Conservation (phyloP, 2,329 filamentous ascomycete species). For the Talaromyces verruculosus region DNA sequence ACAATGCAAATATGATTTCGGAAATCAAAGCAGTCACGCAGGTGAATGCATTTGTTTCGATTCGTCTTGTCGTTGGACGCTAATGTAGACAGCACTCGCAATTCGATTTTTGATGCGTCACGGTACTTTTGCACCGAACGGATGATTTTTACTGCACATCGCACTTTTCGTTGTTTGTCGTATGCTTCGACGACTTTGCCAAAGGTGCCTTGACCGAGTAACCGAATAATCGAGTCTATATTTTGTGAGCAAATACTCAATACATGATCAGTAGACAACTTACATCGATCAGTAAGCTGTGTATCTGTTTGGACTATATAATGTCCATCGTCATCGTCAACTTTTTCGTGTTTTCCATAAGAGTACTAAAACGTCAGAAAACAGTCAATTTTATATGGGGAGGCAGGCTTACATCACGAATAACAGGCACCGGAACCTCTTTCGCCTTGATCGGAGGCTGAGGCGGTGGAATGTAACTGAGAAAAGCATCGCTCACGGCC, state of each 20-base stretch:
- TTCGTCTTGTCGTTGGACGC: conserved; percentile 89
- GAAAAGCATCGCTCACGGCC: conserved; percentile 66
- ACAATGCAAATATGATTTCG: conserved; percentile 92
- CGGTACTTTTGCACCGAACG: conserved; percentile 97
- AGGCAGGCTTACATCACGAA: conserved; percentile 56
- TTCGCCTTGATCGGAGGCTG: conserved; percentile 87
- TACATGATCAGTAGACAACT: conserved; percentile 35
- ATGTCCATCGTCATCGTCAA: conserved; percentile 95
- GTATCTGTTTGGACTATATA: conserved; percentile 90
- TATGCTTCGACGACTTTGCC: conserved; percentile 95
- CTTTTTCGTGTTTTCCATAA: conserved; percentile 62
- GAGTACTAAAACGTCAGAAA: conserved; percentile 40
- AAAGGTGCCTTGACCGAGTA: conserved; percentile 95
- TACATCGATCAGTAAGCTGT: conserved; percentile 85
- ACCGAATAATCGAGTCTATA: conserved; percentile 79
- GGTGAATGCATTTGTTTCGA: conserved; percentile 92
- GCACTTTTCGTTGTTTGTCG: conserved; percentile 71
- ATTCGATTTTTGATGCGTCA: conserved; percentile 90
- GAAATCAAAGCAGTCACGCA: conserved; percentile 96
- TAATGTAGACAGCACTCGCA: conserved; percentile 87
- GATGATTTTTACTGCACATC: conserved; percentile 97
- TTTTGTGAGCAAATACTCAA: conserved; percentile 24
- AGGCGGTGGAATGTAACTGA: conserved; percentile 80
- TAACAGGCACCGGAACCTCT: conserved; percentile 65
- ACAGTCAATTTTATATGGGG: not conserved